Evolutionary conservation across 176 grass and related monocot species (phyloP).

Genomic region (Alloteropsis semialata): DNA sequence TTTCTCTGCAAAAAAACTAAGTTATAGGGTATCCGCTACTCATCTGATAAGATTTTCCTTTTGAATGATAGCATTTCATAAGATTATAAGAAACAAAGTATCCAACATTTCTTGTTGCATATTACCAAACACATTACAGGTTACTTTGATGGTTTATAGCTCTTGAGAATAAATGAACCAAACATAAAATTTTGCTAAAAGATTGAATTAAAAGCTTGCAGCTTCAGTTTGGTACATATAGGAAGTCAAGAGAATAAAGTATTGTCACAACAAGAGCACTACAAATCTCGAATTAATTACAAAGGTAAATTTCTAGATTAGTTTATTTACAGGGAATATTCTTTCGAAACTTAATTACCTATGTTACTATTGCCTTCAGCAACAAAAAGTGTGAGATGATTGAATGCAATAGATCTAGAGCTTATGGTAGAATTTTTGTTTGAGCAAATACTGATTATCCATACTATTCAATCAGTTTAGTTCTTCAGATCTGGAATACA

Average conservation of each 20-base stretch:
- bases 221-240: background rate
- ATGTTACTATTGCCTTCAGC: background rate
- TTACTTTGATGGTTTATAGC: background rate
- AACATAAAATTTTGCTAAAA: background rate
- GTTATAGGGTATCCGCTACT: too few species aligned
- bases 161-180: background rate
- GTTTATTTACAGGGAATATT: slow-evolving; percentile 16
- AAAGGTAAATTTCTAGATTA: background rate
- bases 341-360: background rate
- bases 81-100: background rate
- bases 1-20: background rate
- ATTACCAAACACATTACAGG: background rate
- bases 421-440: background rate
- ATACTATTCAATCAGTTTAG: too few species aligned
- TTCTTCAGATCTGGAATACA: too few species aligned
- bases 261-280: background rate
- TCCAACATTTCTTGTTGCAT: background rate
- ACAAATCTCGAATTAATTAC: background rate
- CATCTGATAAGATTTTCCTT: too few species aligned
- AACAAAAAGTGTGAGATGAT: background rate
- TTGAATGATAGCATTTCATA: background rate
- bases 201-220: background rate
- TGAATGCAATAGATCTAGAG: background rate
- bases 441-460: background rate
- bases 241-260: background rate